Percentiles rank a stretch among this genome's conserved stretches.
Evolutionary conservation across 768 basidiomycete species (phyloP).

Genomic region (Hericium coralloides): DNA sequence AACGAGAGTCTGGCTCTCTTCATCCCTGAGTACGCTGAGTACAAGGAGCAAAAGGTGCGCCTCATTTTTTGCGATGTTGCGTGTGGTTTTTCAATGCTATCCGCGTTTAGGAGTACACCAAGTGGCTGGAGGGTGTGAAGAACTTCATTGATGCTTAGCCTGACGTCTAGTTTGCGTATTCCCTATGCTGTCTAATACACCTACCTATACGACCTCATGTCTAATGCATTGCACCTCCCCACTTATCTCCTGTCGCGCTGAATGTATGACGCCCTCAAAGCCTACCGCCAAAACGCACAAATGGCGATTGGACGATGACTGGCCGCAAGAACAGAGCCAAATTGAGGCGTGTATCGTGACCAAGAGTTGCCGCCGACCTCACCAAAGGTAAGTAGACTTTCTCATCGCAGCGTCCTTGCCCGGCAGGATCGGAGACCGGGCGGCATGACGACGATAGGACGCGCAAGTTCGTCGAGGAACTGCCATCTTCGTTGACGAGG

Average conservation of each 20-base stretch:
- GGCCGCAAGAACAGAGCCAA: no score
- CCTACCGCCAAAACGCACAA: no score
- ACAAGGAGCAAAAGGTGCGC: constrained; percentile 88
- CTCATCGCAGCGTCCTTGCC: no score
- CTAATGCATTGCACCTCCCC: background rate
- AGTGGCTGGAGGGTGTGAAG: constrained; percentile 81
- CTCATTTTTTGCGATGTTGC: background rate
- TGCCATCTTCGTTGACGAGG: no score
- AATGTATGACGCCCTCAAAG: no score
- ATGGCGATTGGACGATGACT: no score
- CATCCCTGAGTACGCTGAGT: constrained; percentile 80
- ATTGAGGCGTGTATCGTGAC: no score
- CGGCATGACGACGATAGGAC: no score
- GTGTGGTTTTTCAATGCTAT: constrained; percentile 5
- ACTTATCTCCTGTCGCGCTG: background rate
- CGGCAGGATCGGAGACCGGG: no score
- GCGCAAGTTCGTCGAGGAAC: no score
- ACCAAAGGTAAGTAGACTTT: no score
- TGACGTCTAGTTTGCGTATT: background rate
- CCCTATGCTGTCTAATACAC: background rate
- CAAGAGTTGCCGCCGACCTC: no score
- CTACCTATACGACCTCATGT: background rate
- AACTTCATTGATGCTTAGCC: constrained; percentile 62
- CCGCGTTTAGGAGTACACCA: constrained; percentile 71
- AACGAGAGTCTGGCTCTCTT: constrained; percentile 76